A percentile compares a stretch with the other conserved stretches of the same genome.
Evolutionary conservation across 1,284 basidiomycete species (phyloP).

Genomic region (Apiotrichum brassicae): DNA sequence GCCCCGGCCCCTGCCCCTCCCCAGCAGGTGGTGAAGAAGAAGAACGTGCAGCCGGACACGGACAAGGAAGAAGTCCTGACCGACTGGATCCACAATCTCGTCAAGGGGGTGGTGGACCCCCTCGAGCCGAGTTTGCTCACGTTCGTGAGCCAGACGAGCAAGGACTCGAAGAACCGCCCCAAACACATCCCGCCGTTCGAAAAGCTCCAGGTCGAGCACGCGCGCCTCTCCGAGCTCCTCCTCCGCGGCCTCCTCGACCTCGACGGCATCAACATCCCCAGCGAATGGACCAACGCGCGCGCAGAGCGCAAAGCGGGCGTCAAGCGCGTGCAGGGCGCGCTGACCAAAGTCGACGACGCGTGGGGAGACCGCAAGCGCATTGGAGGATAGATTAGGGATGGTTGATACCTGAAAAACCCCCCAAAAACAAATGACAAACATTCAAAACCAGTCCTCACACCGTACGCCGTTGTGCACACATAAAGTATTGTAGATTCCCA

Average conservation of each 20-base stretch:
- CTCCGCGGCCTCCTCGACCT: conserved; percentile 49
- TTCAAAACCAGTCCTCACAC: no score
- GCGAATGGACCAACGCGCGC: conserved; percentile 46
- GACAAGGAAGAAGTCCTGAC: conserved; percentile 37
- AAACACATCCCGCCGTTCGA: conserved; percentile 36
- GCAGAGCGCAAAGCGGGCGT: conserved; percentile 49
- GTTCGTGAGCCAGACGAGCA: conserved; percentile 32
- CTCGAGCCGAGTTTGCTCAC: conserved; percentile 30
- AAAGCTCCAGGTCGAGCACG: conserved; percentile 43
- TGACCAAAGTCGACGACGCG: conserved; percentile 47
- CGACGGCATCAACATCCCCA: conserved; percentile 48
- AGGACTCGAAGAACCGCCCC: conserved; percentile 31
- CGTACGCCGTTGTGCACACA: no score
- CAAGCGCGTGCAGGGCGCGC: conserved; percentile 45
- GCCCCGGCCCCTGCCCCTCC: conserved; percentile 8
- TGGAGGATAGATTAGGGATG: conserved; percentile 16
- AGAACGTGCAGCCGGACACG: conserved; percentile 44
- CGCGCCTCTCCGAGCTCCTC: conserved; percentile 46
- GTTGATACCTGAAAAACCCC: no score
- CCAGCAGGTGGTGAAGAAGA: conserved; percentile 29
- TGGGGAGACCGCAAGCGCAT: conserved; percentile 46
- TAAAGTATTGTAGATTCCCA: no score
- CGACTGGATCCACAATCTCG: conserved; percentile 37
- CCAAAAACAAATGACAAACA: background rate
- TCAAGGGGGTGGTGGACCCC: conserved; percentile 28